phyloP scores from a whole-genome alignment of 2,329 filamentous ascomycete species.

The Verticillium tricorpus region DNA sequence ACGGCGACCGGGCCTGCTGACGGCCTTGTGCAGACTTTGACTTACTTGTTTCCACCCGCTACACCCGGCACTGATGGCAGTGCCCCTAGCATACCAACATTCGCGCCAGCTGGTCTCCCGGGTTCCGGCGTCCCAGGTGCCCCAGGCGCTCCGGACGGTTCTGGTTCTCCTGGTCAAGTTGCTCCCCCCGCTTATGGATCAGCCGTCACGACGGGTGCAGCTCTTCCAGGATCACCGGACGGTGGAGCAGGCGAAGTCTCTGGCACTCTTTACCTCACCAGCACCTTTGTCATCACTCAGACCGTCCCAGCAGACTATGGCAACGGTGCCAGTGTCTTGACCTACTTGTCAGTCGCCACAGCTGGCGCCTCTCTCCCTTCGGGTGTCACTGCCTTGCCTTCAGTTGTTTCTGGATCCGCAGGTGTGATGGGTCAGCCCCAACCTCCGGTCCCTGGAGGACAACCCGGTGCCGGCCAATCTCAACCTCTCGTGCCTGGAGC shows the following conservation, averaged over 20 bases:
- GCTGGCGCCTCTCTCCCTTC: not conserved
- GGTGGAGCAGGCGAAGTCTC: not conserved
- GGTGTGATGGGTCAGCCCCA: not conserved
- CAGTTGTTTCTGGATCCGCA: not conserved
- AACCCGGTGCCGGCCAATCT: not conserved
- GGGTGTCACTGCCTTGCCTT: not conserved
- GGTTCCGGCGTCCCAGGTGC: not conserved
- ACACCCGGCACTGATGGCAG: not conserved
- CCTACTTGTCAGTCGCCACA: not conserved
- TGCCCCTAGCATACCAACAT: not conserved
- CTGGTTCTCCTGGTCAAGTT: not conserved
- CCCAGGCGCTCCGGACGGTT: not conserved
- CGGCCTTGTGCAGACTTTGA: not conserved
- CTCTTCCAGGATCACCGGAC: not conserved
- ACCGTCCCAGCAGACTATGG: constrained; percentile 1
- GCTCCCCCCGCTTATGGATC: not conserved
- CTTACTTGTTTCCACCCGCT: not conserved
- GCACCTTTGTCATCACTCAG: not conserved
- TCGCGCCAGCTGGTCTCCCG: not conserved
- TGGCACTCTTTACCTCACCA: not conserved
- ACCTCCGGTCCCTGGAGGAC: not conserved
- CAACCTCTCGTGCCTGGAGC: not conserved
- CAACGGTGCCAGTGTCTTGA: not conserved
- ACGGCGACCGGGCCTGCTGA: not conserved
- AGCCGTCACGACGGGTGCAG: not conserved